phyloP scores from a whole-genome alignment of 2,329 filamentous ascomycete genomes.

The Sarocladium kiliense region DNA sequence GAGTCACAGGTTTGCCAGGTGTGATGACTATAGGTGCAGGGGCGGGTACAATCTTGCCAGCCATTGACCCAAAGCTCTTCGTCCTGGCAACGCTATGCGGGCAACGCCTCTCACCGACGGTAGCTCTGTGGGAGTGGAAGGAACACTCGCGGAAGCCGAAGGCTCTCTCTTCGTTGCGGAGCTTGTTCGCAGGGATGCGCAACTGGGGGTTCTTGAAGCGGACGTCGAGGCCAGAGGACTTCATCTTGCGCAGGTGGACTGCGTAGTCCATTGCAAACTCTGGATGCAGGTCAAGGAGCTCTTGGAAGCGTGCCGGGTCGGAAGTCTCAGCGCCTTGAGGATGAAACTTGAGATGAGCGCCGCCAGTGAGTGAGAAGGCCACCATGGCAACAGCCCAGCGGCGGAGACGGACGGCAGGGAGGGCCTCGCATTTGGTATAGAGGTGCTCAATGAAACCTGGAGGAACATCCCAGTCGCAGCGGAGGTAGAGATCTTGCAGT shows the following conservation, averaged over 20 bases:
- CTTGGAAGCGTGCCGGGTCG: slow-evolving; percentile 29
- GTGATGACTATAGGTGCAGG: not conserved
- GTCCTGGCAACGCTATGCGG: slow-evolving; percentile 29
- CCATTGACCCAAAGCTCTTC: not conserved
- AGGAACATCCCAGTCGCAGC: slow-evolving; percentile 53
- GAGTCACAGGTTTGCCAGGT: not conserved
- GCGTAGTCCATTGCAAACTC: slow-evolving; percentile 46
- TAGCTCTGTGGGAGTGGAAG: slow-evolving; percentile 53
- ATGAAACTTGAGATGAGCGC: slow-evolving; percentile 20
- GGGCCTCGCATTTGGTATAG: slow-evolving; percentile 47
- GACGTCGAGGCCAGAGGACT: slow-evolving; percentile 42
- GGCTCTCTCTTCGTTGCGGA: slow-evolving; percentile 50
- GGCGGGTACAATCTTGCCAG: not conserved
- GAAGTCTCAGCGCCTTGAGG: slow-evolving; percentile 22
- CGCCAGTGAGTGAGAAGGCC: slow-evolving; percentile 44
- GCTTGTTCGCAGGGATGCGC: slow-evolving; percentile 49
- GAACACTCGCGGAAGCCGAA: slow-evolving; percentile 59
- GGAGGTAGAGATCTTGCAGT: slow-evolving; percentile 54
- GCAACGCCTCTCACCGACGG: slow-evolving; percentile 49
- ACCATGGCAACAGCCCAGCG: slow-evolving; percentile 58
- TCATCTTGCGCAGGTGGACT: slow-evolving; percentile 48
- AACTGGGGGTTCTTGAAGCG: slow-evolving; percentile 58
- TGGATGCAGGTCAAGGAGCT: slow-evolving; percentile 37
- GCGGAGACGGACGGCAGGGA: slow-evolving; percentile 45
- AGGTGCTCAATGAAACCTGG: slow-evolving; percentile 45